Percentiles rank a stretch among this genome's conserved stretches.
phyloP scores from a whole-genome alignment of 345 rosid species.

The Citrus hindsii region DNA sequence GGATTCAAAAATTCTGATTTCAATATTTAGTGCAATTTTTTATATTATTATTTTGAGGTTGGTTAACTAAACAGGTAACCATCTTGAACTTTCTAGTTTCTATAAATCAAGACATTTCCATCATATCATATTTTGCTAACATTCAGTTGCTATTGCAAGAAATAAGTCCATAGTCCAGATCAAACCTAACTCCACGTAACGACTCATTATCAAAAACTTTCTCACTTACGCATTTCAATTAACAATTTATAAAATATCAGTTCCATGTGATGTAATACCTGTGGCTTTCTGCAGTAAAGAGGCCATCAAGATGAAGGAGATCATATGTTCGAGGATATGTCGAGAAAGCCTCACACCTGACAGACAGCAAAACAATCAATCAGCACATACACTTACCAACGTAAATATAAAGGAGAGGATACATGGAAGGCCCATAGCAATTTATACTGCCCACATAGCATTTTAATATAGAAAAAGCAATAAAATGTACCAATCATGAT shows the following conservation, averaged over 20 bases:
- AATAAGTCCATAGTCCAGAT: not conserved
- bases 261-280: conserved; percentile 41
- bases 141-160: not conserved
- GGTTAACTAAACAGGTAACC: not conserved
- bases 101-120: not conserved
- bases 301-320: conserved; percentile 89
- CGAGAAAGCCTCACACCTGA: conserved; percentile 98
- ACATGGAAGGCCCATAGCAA: not conserved
- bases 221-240: not conserved
- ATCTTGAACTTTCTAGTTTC: not conserved
- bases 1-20: no score
- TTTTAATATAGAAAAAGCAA: not conserved
- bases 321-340: conserved; percentile 97
- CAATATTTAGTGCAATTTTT: not conserved
- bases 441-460: not conserved
- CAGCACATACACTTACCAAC: not conserved
- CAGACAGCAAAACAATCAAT: conserved; percentile 22
- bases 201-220: not conserved
- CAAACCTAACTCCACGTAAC: not conserved
- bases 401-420: not conserved
- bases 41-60: not conserved
- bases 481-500: conserved; percentile 76
- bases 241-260: not conserved
- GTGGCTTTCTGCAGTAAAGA: conserved; percentile 85
- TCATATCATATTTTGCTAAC: not conserved